phyloP scores from a whole-genome alignment of 1,139 yeast genomes.

The Geotrichum australiense region DNA sequence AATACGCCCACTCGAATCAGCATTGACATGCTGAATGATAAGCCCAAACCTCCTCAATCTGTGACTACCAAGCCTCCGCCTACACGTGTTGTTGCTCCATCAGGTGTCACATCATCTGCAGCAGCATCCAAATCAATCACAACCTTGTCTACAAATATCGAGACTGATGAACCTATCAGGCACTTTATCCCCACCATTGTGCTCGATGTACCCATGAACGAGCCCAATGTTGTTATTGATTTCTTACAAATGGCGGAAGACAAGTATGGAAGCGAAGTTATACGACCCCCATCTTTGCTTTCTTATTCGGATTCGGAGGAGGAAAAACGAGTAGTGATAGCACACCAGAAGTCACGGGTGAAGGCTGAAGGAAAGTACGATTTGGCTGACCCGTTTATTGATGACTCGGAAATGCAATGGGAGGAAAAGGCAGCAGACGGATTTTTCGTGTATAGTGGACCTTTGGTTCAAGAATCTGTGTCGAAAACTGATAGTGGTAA shows the following conservation, averaged over 20 bases:
- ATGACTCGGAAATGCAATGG: conserved; percentile 85
- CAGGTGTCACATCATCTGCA: conserved; percentile 10
- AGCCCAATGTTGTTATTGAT: conserved; percentile 54
- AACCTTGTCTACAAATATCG: neutral
- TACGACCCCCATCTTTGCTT: conserved; percentile 64
- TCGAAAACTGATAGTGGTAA: too few species aligned
- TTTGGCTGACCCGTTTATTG: conserved; percentile 90
- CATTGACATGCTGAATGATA: conserved; percentile 16
- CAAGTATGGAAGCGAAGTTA: conserved; percentile 70
- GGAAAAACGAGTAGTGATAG: conserved; percentile 42
- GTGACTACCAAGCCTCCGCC: conserved; percentile 3
- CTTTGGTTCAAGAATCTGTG: conserved; percentile 69
- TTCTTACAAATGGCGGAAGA: conserved; percentile 76
- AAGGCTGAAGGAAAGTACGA: conserved; percentile 70
- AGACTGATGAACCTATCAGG: neutral
- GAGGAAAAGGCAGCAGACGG: conserved; percentile 96
- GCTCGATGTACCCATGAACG: neutral
- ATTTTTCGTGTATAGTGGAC: conserved; percentile 93
- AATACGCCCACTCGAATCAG: conserved; percentile 15
- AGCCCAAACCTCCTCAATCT: conserved; percentile 2
- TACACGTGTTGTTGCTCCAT: neutral
- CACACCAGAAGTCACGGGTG: conserved; percentile 27
- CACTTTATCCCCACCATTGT: neutral
- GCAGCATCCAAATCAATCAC: neutral
- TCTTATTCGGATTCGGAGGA: conserved; percentile 58